Percentiles rank a stretch among this genome's conserved stretches.
Evolutionary conservation across 257 asterid genomes (phyloP).

Genomic region (Pogostemon cablin): DNA sequence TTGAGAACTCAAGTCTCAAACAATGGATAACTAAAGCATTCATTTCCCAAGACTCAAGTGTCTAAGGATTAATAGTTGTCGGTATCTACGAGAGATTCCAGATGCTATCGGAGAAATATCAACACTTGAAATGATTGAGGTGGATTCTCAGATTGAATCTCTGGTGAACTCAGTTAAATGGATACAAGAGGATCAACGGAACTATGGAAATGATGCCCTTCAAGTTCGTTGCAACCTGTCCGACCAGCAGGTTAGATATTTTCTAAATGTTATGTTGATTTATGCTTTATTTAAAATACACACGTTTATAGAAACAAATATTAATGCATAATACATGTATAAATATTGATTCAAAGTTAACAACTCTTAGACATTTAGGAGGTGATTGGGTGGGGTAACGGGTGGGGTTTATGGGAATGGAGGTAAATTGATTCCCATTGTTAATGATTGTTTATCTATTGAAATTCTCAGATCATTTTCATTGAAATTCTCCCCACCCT

Average conservation of each 20-base stretch:
- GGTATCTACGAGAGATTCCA: not conserved
- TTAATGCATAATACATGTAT: too few relatives aligned
- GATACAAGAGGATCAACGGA: conserved; percentile 3
- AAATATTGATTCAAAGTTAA: too few relatives aligned
- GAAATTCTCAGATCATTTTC: too few relatives aligned
- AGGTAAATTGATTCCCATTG: too few relatives aligned
- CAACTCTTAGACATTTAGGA: too few relatives aligned
- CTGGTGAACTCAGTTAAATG: not conserved
- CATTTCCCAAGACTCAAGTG: conserved; percentile 27
- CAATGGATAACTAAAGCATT: not conserved
- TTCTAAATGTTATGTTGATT: too few relatives aligned
- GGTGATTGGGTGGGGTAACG: too few relatives aligned
- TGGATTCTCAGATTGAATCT: not conserved
- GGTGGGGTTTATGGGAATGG: too few relatives aligned
- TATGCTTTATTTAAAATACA: too few relatives aligned
- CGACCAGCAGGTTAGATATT: not conserved
- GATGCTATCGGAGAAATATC: conserved; percentile 24
- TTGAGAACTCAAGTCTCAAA: not conserved
- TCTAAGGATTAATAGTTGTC: not conserved
- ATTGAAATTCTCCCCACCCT: too few relatives aligned
- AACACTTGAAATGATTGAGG: conserved; percentile 25
- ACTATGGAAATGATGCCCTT: not conserved
- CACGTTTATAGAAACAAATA: too few relatives aligned
- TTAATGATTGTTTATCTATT: too few relatives aligned
- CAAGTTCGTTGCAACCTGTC: not conserved